phyloP scores from a whole-genome alignment of 345 rosid genomes.

The Brassica juncea region DNA sequence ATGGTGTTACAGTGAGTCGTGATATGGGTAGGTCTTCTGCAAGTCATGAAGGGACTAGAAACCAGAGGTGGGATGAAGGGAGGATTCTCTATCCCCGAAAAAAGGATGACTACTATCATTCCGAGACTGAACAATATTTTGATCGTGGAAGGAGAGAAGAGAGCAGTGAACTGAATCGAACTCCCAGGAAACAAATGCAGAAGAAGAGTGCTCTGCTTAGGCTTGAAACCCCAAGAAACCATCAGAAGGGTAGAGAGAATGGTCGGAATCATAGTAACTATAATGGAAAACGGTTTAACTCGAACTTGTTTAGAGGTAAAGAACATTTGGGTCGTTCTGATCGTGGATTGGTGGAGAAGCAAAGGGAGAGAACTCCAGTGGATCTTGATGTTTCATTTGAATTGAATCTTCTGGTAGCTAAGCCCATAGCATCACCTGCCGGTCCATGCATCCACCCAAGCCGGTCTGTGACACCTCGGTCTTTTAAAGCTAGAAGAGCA shows the following conservation, averaged over 20 bases:
- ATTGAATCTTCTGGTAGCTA: conserved; percentile 79
- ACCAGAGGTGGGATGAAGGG: conserved; percentile 47
- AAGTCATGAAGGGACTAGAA: conserved; percentile 41
- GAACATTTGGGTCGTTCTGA: conserved; percentile 47
- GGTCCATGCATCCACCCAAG: conserved; percentile 40
- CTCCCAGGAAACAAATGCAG: conserved; percentile 61
- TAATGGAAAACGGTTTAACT: conserved; percentile 43
- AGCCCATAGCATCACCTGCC: conserved; percentile 52
- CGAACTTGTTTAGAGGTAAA: conserved; percentile 50
- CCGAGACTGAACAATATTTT: conserved; percentile 46
- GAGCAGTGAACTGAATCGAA: conserved; percentile 48
- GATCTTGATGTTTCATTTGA: conserved; percentile 90
- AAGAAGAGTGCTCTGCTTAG: conserved; percentile 89
- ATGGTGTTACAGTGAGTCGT: conserved; percentile 32
- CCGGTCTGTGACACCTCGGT: conserved; percentile 48
- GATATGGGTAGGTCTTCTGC: conserved; percentile 37
- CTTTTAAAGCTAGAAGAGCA: conserved; percentile 54
- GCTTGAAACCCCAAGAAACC: conserved; percentile 60
- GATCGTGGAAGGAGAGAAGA: conserved; percentile 56
- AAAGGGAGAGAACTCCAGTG: conserved; percentile 56
- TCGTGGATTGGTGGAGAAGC: conserved; percentile 46
- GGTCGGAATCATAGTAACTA: conserved; percentile 43
- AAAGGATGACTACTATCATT: conserved; percentile 46
- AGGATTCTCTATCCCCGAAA: conserved; percentile 35
- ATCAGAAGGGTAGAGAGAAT: conserved; percentile 54